Conservation (phyloP, 805 yeast genomes). For the Candida germanica region DNA sequence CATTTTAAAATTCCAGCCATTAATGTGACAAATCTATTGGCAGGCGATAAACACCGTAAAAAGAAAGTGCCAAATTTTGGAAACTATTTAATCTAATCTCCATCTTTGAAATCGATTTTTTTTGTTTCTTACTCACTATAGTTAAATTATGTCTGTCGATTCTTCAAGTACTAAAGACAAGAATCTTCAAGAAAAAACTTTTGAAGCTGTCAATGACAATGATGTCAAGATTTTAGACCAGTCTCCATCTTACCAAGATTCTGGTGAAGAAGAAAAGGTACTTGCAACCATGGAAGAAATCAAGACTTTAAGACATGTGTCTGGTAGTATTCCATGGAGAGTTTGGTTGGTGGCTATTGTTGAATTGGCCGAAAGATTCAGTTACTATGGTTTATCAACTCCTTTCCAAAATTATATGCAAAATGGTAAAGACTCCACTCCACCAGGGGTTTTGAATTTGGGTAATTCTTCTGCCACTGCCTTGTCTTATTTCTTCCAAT, state of each 20-base stretch:
- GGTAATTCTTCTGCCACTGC: constrained; percentile 67
- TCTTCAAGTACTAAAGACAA: neutral
- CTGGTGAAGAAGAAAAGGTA: constrained; percentile 32
- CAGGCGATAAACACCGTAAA: too few relatives aligned
- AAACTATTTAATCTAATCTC: too few relatives aligned
- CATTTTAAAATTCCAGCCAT: too few relatives aligned
- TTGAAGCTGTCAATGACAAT: neutral
- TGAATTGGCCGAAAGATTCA: constrained; percentile 77
- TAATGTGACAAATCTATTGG: too few relatives aligned
- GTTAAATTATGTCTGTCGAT: neutral
- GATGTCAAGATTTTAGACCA: neutral
- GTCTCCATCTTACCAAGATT: constrained; percentile 3
- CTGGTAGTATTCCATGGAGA: constrained; percentile 50
- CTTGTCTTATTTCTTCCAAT: constrained; percentile 70
- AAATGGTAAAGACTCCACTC: constrained; percentile 37
- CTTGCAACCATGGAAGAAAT: constrained; percentile 54
- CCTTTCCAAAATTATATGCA: constrained; percentile 81
- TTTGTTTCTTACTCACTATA: too few relatives aligned
- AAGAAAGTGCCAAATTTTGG: too few relatives aligned
- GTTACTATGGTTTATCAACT: constrained; percentile 75
- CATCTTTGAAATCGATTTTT: too few relatives aligned
- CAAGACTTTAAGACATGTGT: constrained; percentile 49
- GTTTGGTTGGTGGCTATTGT: constrained; percentile 66
- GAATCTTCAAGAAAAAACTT: constrained; percentile 1
- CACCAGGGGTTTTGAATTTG: constrained; percentile 52